Base-by-base conservation (phyloP, 306 rosid species). In the Psophocarpus tetragonolobus region DNA sequence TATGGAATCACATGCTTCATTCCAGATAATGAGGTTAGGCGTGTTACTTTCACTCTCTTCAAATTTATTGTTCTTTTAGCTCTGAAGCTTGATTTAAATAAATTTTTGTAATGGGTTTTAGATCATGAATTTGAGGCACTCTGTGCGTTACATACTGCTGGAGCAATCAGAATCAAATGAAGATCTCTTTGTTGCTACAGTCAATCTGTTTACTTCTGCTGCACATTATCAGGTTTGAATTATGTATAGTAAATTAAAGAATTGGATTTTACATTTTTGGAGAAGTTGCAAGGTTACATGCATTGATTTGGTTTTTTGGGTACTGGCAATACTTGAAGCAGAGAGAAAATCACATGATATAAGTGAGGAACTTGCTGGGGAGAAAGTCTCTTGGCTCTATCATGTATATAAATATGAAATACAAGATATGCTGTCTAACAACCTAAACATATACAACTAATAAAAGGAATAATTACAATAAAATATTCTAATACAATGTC, bases 151-250 rank as follows among this genome's bases (percentile, higher is more conserved):
- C 87, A 83, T 95, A 80, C 74, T 92, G 74, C 88, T 44, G 64
- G 90, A 92, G 88, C 88, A 87, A 65, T 81, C 91, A 8, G 83
- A 18, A 39, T 78, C 81, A 61, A 85, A 92, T 84, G 95, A 95
- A 88, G 92, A 90, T 79, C 93, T 95, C 69, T 88, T 94, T 81
- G 88, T 87, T 78, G 92, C 98, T 57, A 75, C 81, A 18, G 83
- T 94, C 50, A 89, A 89, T 80, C 67, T 94, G 73, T 86, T 92
- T 44, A 87, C 91, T 44, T 88, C 97, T 78, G 95, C 97, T 35
- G 97, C 97, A 18, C 81, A 74, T 75, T 79, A 84, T 87, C 97
- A 95, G 97, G 98, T 94, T 69, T 74, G 86, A 32, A 73, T 65
- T 71, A 24, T 8, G 15, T 53, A 45, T 56, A 20, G 69, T 76